Base-by-base conservation (phyloP, 345 rosid species). In the Acer negundo region DNA sequence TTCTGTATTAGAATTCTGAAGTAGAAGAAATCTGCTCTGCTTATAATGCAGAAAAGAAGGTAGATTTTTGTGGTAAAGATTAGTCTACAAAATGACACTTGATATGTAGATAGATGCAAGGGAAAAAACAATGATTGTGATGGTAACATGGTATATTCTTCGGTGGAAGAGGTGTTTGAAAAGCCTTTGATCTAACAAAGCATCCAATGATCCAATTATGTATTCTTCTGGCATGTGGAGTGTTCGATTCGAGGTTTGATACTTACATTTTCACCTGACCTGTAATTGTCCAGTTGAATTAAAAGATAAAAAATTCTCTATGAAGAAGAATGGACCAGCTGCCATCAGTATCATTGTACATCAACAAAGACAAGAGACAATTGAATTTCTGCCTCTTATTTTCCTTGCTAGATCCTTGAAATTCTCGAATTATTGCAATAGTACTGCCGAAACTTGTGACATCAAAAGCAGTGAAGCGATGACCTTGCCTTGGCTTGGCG, bases 351-450 rank as follows among this genome's bases (percentile, higher is more conserved):
- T 35, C 20, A n/a, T 72, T 46, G 56, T 12, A 59, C 23, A 40
- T 35, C 49, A 44, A 62, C 62, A 22, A 15, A 15, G 66, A 11
- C 38, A 42, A 15, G 68, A 42, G 31, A 22, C n/a, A 42, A 62
- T 38, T 62, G 59, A 40, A 23, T 46, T n/a, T 24, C 46, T 58
- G 17, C 7, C 28, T 16, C 26, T 12, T 75, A 4, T 65, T 61
- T 42, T 51, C 10, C 64, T 35, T 65, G n/a, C 64, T 49, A 44
- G 63, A 75, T 74, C 71, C 51, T 65, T 49, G 71, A 28, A 51
- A 40, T 65, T 31, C 78, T 75, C 64, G 65, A 74, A 66, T 74
- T 47, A 51, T 64, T 64, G 62, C 46, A 35, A 35, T 6, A 35
- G 38, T 35, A 35, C 38, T 5, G 38, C 6, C 38, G 38, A 35